phyloP scores from a whole-genome alignment of 176 grass and related monocot species.

The Dendrocalamus sinicus region DNA sequence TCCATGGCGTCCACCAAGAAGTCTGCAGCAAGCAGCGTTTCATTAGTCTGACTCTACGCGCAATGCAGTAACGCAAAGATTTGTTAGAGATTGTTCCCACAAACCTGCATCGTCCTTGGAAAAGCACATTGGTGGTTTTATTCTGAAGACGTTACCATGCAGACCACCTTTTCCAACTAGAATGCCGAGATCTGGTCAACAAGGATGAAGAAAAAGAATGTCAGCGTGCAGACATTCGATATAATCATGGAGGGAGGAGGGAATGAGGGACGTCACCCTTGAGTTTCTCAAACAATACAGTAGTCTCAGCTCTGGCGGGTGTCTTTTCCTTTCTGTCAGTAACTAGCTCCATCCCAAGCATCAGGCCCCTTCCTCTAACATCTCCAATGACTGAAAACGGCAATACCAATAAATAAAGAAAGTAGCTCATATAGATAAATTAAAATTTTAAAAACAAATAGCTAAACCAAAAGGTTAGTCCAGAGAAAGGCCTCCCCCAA shows the following conservation, averaged over 20 bases:
- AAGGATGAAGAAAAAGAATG: not conserved
- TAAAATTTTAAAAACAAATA: not conserved
- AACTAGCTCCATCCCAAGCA: conserved; percentile 94
- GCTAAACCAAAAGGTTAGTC: not conserved
- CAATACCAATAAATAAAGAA: not conserved
- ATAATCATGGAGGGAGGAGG: not conserved
- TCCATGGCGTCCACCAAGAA: conserved; percentile 87
- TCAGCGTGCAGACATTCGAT: conserved; percentile 3
- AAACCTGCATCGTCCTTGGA: conserved; percentile 85
- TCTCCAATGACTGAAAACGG: conserved; percentile 84
- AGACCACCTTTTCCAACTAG: conserved; percentile 90
- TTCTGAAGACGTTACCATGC: conserved; percentile 89
- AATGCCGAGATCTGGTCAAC: conserved; percentile 69
- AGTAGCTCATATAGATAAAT: not conserved
- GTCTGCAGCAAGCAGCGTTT: conserved; percentile 49
- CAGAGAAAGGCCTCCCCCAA: not conserved
- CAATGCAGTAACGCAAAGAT: not conserved
- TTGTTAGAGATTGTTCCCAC: not conserved
- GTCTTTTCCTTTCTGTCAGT: conserved; percentile 85
- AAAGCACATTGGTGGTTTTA: conserved; percentile 99
- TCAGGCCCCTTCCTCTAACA: conserved; percentile 95
- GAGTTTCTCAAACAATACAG: conserved; percentile 87
- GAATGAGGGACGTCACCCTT: conserved; percentile 53
- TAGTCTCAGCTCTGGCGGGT: conserved; percentile 81
- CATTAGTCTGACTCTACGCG: not conserved